These are phyloP conservation scores for Coemansia sp. DNA, from an alignment of 192 early-diverging fungal genomes.

Conservation along the genomic window DNA sequence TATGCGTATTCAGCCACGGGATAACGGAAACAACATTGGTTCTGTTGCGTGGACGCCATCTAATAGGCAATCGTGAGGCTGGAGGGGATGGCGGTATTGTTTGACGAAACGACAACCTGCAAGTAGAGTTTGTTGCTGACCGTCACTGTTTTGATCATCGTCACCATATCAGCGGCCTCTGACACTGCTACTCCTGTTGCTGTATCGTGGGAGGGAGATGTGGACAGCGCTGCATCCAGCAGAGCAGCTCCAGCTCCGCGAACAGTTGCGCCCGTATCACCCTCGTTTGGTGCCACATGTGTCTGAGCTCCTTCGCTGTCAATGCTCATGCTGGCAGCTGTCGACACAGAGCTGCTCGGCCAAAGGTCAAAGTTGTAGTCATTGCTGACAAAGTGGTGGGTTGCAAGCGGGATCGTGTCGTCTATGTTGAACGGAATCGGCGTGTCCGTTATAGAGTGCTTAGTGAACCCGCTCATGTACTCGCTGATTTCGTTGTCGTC, in stretches of 20 bases:
- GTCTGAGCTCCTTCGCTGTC: slow-evolving; percentile 11
- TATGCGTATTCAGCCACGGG: too few relatives aligned
- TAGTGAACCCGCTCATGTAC: slow-evolving; percentile 27
- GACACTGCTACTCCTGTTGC: not conserved
- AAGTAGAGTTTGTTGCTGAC: slow-evolving; percentile 29
- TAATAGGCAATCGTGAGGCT: slow-evolving; percentile 38
- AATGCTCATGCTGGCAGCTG: slow-evolving; percentile 13
- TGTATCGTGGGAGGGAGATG: not conserved
- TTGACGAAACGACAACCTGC: slow-evolving; percentile 42
- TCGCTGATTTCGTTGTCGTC: slow-evolving; percentile 30
- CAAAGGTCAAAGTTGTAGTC: slow-evolving; percentile 40
- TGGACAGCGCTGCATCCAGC: not conserved
- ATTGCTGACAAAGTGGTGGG: slow-evolving; percentile 16
- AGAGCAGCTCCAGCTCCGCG: slow-evolving; percentile 10
- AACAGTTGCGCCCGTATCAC: not conserved
- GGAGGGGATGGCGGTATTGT: slow-evolving; percentile 40
- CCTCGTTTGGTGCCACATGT: slow-evolving; percentile 18
- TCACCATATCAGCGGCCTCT: slow-evolving; percentile 9
- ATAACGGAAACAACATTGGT: too few relatives aligned
- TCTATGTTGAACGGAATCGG: slow-evolving; percentile 26
- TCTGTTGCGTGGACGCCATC: not conserved
- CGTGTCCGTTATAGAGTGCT: slow-evolving; percentile 14
- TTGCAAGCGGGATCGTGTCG: slow-evolving; percentile 33
- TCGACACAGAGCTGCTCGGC: slow-evolving; percentile 33
- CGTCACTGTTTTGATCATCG: slow-evolving; percentile 30